Evolutionary conservation across 1,139 yeast species (phyloP).

Genomic region (Magnusiomyces tetraspermus): DNA sequence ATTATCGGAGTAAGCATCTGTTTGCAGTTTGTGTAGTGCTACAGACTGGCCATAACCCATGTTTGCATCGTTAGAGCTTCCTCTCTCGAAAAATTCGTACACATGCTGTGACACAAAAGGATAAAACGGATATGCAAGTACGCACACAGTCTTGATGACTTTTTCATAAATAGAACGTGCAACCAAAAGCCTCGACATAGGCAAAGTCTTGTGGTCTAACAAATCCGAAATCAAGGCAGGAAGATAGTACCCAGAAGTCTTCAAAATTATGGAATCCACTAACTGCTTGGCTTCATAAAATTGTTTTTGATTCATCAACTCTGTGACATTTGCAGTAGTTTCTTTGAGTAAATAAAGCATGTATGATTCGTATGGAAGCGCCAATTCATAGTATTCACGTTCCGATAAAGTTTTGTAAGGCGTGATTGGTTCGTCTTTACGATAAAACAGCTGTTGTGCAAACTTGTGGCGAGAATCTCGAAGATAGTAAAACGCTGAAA

Average conservation of each 20-base stretch:
- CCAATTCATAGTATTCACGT: not conserved
- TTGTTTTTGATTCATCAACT: not conserved
- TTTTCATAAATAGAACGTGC: not conserved
- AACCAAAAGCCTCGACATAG: not conserved
- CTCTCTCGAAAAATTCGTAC: not conserved
- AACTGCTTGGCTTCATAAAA: constrained; percentile 3
- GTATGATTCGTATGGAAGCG: not conserved
- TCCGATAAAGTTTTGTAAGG: not conserved
- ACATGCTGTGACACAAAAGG: not conserved
- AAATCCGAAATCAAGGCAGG: not conserved
- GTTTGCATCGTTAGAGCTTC: not conserved
- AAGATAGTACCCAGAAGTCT: not conserved
- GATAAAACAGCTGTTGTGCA: not conserved
- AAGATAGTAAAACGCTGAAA: not conserved
- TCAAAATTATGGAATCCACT: not conserved
- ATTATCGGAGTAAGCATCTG: not conserved
- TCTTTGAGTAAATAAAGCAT: not conserved
- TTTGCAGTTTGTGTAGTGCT: not conserved
- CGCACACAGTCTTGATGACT: not conserved
- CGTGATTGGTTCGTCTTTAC: not conserved
- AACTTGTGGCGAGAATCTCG: not conserved
- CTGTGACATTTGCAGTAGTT: too few species aligned
- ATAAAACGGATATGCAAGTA: constrained; percentile 2
- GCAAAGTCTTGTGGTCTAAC: not conserved
- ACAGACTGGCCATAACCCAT: not conserved